Evolutionary conservation across 2,329 filamentous ascomycete genomes (phyloP).

Genomic region (Aspergillus melleus): DNA sequence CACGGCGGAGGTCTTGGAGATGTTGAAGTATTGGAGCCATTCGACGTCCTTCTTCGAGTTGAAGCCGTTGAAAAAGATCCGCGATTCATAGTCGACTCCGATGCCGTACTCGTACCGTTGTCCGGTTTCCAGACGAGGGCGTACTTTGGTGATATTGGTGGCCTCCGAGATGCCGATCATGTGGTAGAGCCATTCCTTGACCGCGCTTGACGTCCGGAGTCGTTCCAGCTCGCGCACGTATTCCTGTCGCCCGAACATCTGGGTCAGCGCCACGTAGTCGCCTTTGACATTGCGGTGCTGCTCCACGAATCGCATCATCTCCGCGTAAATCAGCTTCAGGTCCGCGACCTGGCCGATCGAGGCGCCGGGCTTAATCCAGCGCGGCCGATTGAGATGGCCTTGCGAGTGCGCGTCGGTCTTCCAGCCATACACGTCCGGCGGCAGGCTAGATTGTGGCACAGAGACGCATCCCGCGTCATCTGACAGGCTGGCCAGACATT

Average conservation of each 20-base stretch:
- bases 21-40: conserved; percentile 43
- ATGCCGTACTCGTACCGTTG: conserved; percentile 52
- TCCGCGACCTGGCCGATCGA: conserved; percentile 55
- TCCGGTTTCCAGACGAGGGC: conserved; percentile 35
- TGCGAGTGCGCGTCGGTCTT: conserved; percentile 42
- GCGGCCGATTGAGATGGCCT: conserved; percentile 44
- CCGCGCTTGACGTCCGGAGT: conserved; percentile 31
- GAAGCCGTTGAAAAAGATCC: conserved; percentile 50
- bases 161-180: conserved; percentile 40
- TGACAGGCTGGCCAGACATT: conserved; percentile 47
- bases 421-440: conserved; percentile 50
- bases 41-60: conserved; percentile 42
- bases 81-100: conserved; percentile 53
- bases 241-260: conserved; percentile 57
- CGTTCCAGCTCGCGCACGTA: conserved; percentile 48
- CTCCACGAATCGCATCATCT: conserved; percentile 42
- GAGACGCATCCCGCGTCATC: conserved; percentile 54
- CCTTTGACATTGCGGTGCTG: conserved; percentile 30
- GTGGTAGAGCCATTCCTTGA: conserved; percentile 41
- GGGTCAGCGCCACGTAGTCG: conserved; percentile 51
- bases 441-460: conserved; percentile 53
- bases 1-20: conserved; percentile 34
- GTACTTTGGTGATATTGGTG: conserved; percentile 37
- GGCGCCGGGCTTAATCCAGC: conserved; percentile 51
- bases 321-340: conserved; percentile 48